These are phyloP conservation scores for Beta corolliflora DNA, from an alignment of 179 eudicot species.

Conservation along the genomic window DNA sequence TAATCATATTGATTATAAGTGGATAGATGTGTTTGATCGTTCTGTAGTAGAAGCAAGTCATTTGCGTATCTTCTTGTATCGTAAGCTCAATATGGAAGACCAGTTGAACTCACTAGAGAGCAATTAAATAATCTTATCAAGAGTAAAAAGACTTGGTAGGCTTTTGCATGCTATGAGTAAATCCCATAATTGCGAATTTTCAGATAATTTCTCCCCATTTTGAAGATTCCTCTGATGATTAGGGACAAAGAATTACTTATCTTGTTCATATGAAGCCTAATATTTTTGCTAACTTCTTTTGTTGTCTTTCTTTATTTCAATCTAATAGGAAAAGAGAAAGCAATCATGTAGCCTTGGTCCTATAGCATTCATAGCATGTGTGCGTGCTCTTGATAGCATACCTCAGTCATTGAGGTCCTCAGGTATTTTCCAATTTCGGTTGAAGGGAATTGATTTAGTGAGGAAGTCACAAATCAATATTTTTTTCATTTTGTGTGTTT, in stretches of 20 bases:
- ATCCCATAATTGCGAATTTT: neutral
- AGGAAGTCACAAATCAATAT: neutral
- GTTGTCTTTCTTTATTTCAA: neutral
- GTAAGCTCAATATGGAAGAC: conserved; percentile 2
- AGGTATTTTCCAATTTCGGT: conserved; percentile 42
- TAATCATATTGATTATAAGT: neutral
- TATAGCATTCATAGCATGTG: conserved; percentile 85
- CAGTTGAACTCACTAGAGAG: neutral
- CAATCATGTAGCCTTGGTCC: conserved; percentile 87
- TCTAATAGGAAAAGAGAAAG: conserved; percentile 60
- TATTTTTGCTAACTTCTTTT: neutral
- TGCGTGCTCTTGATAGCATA: conserved; percentile 65
- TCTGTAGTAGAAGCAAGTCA: neutral
- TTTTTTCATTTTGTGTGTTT: neutral
- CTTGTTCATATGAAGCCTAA: neutral
- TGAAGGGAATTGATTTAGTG: neutral
- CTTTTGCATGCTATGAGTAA: neutral
- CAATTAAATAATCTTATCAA: neutral
- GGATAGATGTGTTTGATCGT: neutral
- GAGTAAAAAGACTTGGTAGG: neutral
- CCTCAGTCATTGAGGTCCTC: conserved; percentile 83
- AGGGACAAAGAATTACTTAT: neutral
- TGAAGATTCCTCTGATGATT: neutral
- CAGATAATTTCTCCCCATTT: neutral
- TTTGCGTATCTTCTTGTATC: neutral